phyloP scores from a whole-genome alignment of 768 basidiomycete genomes.

The Mycena floridula region DNA sequence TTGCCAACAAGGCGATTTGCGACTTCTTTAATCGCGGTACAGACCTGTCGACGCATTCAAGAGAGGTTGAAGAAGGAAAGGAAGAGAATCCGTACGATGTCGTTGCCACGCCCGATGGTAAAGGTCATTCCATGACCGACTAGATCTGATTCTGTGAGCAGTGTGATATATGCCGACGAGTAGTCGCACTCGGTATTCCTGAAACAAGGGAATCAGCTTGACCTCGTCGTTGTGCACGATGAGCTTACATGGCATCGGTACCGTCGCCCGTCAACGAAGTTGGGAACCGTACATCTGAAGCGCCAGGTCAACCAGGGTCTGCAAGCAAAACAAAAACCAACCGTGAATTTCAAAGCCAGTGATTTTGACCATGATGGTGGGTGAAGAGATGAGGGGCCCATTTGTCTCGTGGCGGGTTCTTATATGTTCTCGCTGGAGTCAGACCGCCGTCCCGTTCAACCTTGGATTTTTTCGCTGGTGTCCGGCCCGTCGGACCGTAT shows the following conservation, averaged over 20 bases:
- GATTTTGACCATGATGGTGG: conserved; percentile 17
- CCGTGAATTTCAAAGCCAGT: conserved; percentile 28
- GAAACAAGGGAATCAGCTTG: neutral
- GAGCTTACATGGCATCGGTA: conserved; percentile 79
- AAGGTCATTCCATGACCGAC: conserved; percentile 94
- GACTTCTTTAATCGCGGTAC: conserved; percentile 72
- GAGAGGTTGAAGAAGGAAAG: neutral
- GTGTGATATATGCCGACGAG: conserved; percentile 84
- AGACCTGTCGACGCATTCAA: conserved; percentile 45
- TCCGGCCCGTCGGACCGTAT: too few relatives aligned
- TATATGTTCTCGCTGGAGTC: neutral
- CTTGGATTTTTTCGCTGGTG: too few relatives aligned
- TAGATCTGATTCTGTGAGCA: conserved; percentile 70
- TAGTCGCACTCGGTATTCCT: conserved; percentile 97
- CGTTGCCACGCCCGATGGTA: conserved; percentile 91
- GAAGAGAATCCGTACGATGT: conserved; percentile 55
- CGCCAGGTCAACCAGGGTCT: neutral
- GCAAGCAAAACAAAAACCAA: conserved; percentile 7
- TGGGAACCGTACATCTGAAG: conserved; percentile 82
- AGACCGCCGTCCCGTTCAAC: neutral
- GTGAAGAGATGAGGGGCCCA: neutral
- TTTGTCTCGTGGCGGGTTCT: neutral
- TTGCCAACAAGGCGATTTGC: conserved; percentile 80
- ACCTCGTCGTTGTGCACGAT: neutral
- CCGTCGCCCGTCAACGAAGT: conserved; percentile 90